Evolutionary conservation across 1,284 basidiomycete genomes (phyloP), one percentile per base, ranked within the genome.

Genomic region (Somion occarium): DNA sequence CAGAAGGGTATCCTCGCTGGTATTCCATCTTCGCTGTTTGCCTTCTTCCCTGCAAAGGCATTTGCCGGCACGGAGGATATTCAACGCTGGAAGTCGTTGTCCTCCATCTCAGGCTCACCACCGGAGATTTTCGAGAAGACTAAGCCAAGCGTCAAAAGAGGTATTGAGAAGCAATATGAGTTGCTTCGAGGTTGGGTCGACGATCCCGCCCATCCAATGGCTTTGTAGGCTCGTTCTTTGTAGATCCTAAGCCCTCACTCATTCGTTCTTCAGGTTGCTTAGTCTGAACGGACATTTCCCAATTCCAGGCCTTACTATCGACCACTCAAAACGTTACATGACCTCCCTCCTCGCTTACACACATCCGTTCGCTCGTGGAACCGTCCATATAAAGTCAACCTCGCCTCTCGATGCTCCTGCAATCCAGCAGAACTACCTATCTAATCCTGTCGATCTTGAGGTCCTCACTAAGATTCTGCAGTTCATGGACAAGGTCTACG

Each of bases 121-220:
- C 24, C 37, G 2, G 19, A 44, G 22, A n/a, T 51, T 4, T 46
- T 45, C 19, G 24, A 19, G 34, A 38, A 22, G 3, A 49, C 48
- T 20, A 27, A 42, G 25, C 49, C 37, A 3, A n/a, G 49, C 13
- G 48, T 54, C 13, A 41, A 43, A 15, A 1, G 22, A 9, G 53
- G 53, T 38, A 24, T 54, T 9, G 25, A 54, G 42, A 54, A 51
- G 49, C 53, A 54, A 34, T 51, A 43, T 22, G 41, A 38, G 3
- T 26, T 54, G 2, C 26, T 50, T 37, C 22, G n/a, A 5, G 27
- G 19, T 26, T 38, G 44, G 24, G 18, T 52, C 11, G 47, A 44
- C 19, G 46, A 50, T n/a, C 11, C 24, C 22, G n/a, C 4, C 15
- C 47, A 52, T 18, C 46, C 47, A 1, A 23, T 34, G 1, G 38